Evolutionary conservation across 345 rosid species (phyloP).

Genomic region (Xanthoceras sorbifolium): DNA sequence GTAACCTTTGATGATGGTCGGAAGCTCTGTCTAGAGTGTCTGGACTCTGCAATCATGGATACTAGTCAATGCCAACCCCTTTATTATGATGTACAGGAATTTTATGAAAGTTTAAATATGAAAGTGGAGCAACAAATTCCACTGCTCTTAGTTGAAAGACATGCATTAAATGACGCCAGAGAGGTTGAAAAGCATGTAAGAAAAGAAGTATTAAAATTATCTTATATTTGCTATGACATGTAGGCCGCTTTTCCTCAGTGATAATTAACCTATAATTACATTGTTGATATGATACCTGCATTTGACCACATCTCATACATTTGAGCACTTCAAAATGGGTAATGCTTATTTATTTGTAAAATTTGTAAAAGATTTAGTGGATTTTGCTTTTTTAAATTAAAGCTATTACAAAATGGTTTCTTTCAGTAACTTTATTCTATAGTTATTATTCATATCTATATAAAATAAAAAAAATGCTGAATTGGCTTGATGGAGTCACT

Average conservation of each 20-base stretch:
- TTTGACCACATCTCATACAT: not conserved
- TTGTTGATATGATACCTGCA: not conserved
- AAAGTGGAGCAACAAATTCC: constrained; percentile 89
- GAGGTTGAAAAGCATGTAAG: constrained; percentile 93
- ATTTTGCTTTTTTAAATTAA: not conserved
- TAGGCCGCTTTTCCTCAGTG: not conserved
- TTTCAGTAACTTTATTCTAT: not conserved
- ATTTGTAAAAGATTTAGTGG: not conserved
- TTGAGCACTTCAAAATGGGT: not conserved
- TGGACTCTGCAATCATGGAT: constrained; percentile 96
- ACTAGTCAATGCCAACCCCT: constrained; percentile 88
- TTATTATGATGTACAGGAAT: constrained; percentile 69
- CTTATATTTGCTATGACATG: not conserved
- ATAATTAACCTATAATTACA: not conserved
- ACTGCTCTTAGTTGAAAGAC: constrained; percentile 90
- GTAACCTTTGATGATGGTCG: constrained; percentile 87
- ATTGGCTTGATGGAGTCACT: not conserved
- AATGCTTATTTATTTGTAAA: not conserved
- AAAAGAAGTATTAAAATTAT: constrained; percentile 3
- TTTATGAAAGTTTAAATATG: constrained; percentile 83
- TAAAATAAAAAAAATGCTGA: not conserved
- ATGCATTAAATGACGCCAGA: constrained; percentile 93
- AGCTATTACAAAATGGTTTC: not conserved
- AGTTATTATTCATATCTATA: not conserved
- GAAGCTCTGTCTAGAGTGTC: constrained; percentile 91